A percentile compares a stretch with the other conserved stretches of the same genome.
phyloP scores from a whole-genome alignment of 169 alveolate genomes.

The Haemoproteus tartakovskyi region DNA sequence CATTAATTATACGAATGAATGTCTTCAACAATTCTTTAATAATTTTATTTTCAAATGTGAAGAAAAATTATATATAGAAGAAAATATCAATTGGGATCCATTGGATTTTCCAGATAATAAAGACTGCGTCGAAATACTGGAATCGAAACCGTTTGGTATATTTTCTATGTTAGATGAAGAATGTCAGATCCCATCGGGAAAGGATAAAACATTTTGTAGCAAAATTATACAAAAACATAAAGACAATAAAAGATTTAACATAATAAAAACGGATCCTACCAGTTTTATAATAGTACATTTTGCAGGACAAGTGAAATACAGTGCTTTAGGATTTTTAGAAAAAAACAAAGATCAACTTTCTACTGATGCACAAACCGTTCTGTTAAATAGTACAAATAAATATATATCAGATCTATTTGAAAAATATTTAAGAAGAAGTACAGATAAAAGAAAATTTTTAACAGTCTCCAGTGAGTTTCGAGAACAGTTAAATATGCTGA shows the following conservation, averaged over 20 bases:
- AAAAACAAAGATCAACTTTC: conserved; percentile 95
- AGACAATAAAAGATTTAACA: conserved; percentile 74
- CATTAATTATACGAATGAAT: conserved; percentile 97
- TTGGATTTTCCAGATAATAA: conserved; percentile 96
- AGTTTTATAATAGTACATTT: conserved; percentile 91
- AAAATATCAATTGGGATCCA: conserved; percentile 92
- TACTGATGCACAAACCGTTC: conserved; percentile 70
- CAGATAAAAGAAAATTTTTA: conserved; percentile 65
- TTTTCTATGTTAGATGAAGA: conserved; percentile 93
- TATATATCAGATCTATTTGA: conserved; percentile 14
- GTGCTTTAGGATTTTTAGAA: conserved; percentile 90
- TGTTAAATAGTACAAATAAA: conserved; percentile 63
- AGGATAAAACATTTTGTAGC: conserved; percentile 81
- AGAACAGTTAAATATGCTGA: conserved; percentile 87
- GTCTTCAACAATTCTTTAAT: conserved; percentile 90
- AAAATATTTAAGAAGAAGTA: conserved; percentile 21
- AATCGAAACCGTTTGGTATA: conserved; percentile 80
- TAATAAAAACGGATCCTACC: conserved; percentile 79
- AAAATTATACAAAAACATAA: conserved; percentile 78
- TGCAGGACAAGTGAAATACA: conserved; percentile 95
- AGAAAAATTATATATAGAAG: conserved; percentile 87
- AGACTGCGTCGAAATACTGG: conserved; percentile 93
- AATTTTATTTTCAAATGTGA: conserved; percentile 95
- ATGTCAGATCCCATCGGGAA: conserved; percentile 89
- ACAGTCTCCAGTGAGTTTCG: conserved; percentile 90